A percentile compares a stretch with the other conserved stretches of the same genome.
Evolutionary conservation across 306 rosid genomes (phyloP).

Genomic region (Prunus kanzakura): DNA sequence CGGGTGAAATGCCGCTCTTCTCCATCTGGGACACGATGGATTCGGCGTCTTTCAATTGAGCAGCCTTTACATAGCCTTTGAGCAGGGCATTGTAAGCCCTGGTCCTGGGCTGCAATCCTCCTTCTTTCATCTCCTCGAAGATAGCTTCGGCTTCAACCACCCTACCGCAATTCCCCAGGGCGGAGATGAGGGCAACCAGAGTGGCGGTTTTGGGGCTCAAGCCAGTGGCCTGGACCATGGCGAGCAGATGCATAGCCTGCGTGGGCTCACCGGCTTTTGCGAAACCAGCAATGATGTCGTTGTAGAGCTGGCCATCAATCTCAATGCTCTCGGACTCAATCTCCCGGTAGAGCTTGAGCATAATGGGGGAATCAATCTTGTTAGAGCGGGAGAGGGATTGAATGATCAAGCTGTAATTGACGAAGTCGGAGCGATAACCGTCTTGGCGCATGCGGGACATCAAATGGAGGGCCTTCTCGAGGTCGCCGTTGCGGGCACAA

Average conservation of each 20-base stretch:
- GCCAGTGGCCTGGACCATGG: constrained; percentile 72
- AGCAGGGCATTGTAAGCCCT: constrained; percentile 85
- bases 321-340: constrained; percentile 71
- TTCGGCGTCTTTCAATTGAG: constrained; percentile 71
- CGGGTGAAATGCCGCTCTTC: constrained; percentile 65
- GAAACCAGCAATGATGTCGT: constrained; percentile 73
- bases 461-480: constrained; percentile 73
- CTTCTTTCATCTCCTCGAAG: constrained; percentile 82
- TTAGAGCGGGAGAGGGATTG: constrained; percentile 77
- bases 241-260: constrained; percentile 68
- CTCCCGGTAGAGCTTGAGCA: constrained; percentile 73
- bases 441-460: constrained; percentile 85
- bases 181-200: constrained; percentile 57
- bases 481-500: constrained; percentile 81
- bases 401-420: constrained; percentile 75
- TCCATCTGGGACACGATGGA: constrained; percentile 82
- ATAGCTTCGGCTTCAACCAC: constrained; percentile 79
- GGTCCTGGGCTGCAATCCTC: constrained; percentile 71
- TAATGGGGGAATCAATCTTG: constrained; percentile 59
- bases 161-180: constrained; percentile 70
- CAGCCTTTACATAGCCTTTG: constrained; percentile 67
- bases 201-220: constrained; percentile 66
- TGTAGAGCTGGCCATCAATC: constrained; percentile 65
- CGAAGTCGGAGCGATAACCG: constrained; percentile 74
- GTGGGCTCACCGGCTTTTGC: constrained; percentile 75